These are phyloP conservation scores for Aspergillus campestris DNA, from an alignment of 495 filamentous ascomycete species.

Conservation along the genomic window DNA sequence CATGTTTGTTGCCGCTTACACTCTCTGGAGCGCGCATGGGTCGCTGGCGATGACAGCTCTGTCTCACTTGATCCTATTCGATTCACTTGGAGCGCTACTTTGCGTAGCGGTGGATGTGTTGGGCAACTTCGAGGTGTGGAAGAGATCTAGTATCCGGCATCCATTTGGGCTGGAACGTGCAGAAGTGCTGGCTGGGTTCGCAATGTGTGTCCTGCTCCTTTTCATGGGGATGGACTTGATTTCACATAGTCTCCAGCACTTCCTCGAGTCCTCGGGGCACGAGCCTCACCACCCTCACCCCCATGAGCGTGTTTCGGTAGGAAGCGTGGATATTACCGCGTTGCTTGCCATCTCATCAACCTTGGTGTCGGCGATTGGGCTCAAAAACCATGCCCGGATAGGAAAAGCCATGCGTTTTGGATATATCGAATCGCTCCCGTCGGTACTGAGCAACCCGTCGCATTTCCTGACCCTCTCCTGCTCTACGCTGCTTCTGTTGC, in stretches of 20 bases:
- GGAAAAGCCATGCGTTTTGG: conserved; percentile 73
- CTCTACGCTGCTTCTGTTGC: conserved; percentile 67
- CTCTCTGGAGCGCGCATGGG: conserved; percentile 75
- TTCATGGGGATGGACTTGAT: conserved; percentile 97
- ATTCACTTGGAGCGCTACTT: conserved; percentile 85
- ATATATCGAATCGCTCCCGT: conserved; percentile 73
- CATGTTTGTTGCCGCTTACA: conserved; percentile 67
- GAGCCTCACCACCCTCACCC: conserved; percentile 62
- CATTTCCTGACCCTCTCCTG: conserved; percentile 89
- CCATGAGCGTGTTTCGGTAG: conserved; percentile 60
- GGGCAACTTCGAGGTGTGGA: conserved; percentile 96
- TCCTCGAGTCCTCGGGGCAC: conserved; percentile 58
- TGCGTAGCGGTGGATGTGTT: conserved; percentile 90
- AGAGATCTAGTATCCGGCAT: conserved; percentile 81
- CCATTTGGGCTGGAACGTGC: conserved; percentile 89
- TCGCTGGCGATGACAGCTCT: conserved; percentile 90
- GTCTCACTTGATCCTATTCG: conserved; percentile 88
- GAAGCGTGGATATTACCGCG: conserved; percentile 72
- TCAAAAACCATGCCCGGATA: conserved; percentile 92
- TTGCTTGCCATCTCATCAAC: conserved; percentile 84
- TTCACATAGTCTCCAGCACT: conserved; percentile 83
- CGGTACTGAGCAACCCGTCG: conserved; percentile 79
- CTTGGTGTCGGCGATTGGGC: conserved; percentile 72
- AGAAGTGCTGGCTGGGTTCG: conserved; percentile 94
- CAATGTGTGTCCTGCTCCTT: conserved; percentile 85